These are phyloP conservation scores for Penicillium odoratum DNA, from an alignment of 495 filamentous ascomycete species.

Conservation along the genomic window DNA sequence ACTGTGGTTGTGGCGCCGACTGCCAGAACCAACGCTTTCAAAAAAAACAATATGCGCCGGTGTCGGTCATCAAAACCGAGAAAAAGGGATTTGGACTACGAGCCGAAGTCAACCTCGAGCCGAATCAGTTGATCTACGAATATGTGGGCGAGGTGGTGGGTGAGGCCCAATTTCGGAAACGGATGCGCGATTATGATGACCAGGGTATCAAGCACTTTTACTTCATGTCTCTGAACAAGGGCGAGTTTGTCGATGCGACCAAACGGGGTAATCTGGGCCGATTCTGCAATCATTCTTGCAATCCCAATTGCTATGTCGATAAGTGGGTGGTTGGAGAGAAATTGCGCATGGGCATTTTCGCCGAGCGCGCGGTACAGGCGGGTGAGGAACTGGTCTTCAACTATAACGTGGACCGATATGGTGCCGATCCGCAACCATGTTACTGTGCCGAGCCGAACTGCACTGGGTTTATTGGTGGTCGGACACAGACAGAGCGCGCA, in stretches of 20 bases:
- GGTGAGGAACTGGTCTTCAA: conserved; percentile 99
- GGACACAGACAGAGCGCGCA: conserved; percentile 93
- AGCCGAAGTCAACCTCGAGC: conserved; percentile 69
- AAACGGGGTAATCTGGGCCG: conserved; percentile 94
- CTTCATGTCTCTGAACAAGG: conserved; percentile 98
- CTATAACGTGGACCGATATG: conserved; percentile 99
- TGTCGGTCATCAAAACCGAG: conserved; percentile 94
- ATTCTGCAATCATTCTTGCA: conserved; percentile 99
- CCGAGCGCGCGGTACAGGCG: conserved; percentile 77
- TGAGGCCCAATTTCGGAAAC: conserved; percentile 79
- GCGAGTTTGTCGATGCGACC: conserved; percentile 96
- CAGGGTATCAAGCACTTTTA: conserved; percentile 99
- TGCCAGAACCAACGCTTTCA: conserved; percentile 98
- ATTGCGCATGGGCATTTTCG: conserved; percentile 98
- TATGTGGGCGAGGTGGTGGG: conserved; percentile 99
- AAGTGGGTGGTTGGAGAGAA: conserved; percentile 99
- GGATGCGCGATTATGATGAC: conserved; percentile 88
- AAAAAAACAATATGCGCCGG: conserved; percentile 81
- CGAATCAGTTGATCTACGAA: conserved; percentile 92
- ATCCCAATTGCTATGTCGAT: conserved; percentile 98
- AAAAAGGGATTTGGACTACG: conserved; percentile 96
- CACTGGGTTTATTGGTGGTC: conserved; percentile 93
- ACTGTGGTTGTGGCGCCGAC: conserved; percentile 79
- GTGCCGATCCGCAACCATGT: conserved; percentile 92
- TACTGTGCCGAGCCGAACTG: conserved; percentile 97